These are phyloP conservation scores for Arthrobotrys entomopaga DNA, from an alignment of 2,329 filamentous ascomycete species.

Conservation along the genomic window DNA sequence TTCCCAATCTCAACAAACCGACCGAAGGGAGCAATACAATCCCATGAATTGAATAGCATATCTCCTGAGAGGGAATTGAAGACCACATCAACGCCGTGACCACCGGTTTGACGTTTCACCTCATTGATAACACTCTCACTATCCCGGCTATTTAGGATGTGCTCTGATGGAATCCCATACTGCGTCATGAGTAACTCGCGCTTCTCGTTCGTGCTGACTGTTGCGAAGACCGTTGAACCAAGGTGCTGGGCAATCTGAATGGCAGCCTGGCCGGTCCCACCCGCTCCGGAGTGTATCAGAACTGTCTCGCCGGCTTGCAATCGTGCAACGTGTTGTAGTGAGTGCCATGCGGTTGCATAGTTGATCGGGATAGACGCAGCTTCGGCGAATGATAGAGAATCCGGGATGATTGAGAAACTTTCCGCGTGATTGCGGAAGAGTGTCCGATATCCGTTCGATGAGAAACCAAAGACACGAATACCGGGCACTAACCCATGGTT, in stretches of 20 bases:
- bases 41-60: conserved; percentile 64
- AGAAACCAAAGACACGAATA: conserved; percentile 21
- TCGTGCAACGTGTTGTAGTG: conserved; percentile 57
- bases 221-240: conserved; percentile 63
- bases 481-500: conserved; percentile 7
- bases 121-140: conserved; percentile 60
- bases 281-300: conserved; percentile 61
- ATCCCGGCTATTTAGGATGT: conserved; percentile 63
- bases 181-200: conserved; percentile 59
- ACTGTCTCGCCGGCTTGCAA: conserved; percentile 59
- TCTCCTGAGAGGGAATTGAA: conserved; percentile 66
- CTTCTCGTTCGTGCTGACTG: conserved; percentile 62
- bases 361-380: conserved; percentile 32
- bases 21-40: conserved; percentile 64
- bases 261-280: conserved; percentile 33
- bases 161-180: conserved; percentile 54
- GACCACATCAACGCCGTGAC: conserved; percentile 64
- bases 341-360: conserved; percentile 55
- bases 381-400: not conserved
- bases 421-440: conserved; percentile 14
- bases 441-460: conserved; percentile 24
- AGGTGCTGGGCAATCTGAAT: conserved; percentile 32
- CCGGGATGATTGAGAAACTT: conserved; percentile 10
- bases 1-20: conserved; percentile 65
- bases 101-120: conserved; percentile 60